Evolutionary conservation across 306 rosid genomes (phyloP), one percentile per base, ranked within the genome.

Genomic region (Oemleria cerasiformis): DNA sequence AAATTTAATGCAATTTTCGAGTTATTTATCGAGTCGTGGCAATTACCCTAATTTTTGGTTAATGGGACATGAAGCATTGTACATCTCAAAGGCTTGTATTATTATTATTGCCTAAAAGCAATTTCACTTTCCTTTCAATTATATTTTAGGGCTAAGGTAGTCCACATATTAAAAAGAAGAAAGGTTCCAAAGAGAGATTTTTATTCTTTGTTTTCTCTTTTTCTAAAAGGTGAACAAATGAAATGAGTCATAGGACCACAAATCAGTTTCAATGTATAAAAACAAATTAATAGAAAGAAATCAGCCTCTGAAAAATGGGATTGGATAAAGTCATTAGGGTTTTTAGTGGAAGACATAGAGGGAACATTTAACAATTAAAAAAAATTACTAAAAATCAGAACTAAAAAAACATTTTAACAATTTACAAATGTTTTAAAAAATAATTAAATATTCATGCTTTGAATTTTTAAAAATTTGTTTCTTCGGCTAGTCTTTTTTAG

Each of bases 111-210:
- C 56, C 9, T 47, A 50, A 70, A 70, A 65, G 69, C 19, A 71
- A 71, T 59, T 67, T 73, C 59, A 55, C 74, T 34, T 60, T 49
- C 60, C 3, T 47, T 54, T 55, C 76, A 79, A 81, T 76, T 55
- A 45, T 70, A 49, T 23, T 13, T 61, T 30, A 54, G 54, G 67
- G 54, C 64, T 36, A 71, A 64, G 44, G 40, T 59, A 65, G 57
- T 50, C 75, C 63, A 72, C 71, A 8, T 58, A 68, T 57, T 15
- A 40, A 61, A 57, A 9, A 11, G 38, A 41, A 62, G 3, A 79
- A 54, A 42, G 25, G 64, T 47, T 38, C 64, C 59, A 19, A n/a
- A 20, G 72, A 55, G 51, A 48, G 53, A 7, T 39, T 20, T 65
- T 44, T 44, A 6, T 44, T 16, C 12, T 20, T 9, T 6, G 10